Conservation (phyloP, 768 basidiomycete species). For the Lepiota subincarnata region DNA sequence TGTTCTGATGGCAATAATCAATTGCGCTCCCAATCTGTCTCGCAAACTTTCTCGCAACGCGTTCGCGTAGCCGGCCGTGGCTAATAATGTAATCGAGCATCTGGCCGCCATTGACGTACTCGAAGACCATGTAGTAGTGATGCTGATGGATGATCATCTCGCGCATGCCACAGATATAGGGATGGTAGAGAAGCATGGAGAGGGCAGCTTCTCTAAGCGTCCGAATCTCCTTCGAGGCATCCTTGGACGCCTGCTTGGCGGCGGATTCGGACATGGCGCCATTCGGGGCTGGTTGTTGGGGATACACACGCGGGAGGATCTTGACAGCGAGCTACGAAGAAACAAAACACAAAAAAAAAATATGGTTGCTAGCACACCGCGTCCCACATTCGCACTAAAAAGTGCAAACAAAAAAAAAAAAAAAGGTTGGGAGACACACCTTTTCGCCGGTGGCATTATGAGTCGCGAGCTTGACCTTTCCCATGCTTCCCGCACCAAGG, state of each 20-base stretch:
- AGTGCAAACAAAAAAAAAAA: no score
- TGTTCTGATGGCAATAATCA: constrained; percentile 96
- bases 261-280: constrained; percentile 41
- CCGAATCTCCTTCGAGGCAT: constrained; percentile 93
- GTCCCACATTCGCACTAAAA: constrained; percentile 1
- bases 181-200: constrained; percentile 94
- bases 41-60: constrained; percentile 96
- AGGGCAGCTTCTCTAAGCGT: constrained; percentile 95
- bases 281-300: constrained; percentile 48
- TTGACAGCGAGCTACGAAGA: constrained; percentile 87
- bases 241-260: constrained; percentile 79
- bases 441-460: constrained; percentile 89
- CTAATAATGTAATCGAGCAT: constrained; percentile 99
- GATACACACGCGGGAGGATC: constrained; percentile 86
- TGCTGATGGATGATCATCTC: constrained; percentile 97
- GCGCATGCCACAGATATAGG: constrained; percentile 99
- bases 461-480: constrained; percentile 95
- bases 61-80: constrained; percentile 91
- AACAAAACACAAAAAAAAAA: constrained; percentile 6
- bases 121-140: constrained; percentile 99
- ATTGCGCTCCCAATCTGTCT: constrained; percentile 95
- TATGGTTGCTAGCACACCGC: no score
- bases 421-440: constrained; percentile 43
- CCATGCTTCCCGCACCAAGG: constrained; percentile 97
- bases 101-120: constrained; percentile 98